Percentiles rank a stretch among this genome's conserved stretches.
These are phyloP conservation scores for Rhizopus arrhizus DNA, from an alignment of 371 early-diverging fungal species.

Conservation along the genomic window DNA sequence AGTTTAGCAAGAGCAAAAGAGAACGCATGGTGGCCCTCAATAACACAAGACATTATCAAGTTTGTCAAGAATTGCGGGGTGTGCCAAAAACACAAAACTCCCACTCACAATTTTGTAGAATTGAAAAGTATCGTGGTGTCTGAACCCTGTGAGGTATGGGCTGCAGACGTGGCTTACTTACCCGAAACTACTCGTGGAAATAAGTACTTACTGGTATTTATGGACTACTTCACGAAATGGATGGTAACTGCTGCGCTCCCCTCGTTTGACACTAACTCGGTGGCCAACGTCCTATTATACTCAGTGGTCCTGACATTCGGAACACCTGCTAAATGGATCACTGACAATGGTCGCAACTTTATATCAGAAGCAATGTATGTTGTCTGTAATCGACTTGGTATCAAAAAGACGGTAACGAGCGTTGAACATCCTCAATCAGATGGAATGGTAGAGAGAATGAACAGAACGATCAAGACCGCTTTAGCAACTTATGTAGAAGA, in stretches of 20 bases:
- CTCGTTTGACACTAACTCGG: not conserved
- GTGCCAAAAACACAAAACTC: slow-evolving; percentile 12
- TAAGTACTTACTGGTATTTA: slow-evolving; percentile 21
- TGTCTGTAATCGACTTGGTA: slow-evolving; percentile 8
- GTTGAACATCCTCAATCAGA: slow-evolving; percentile 24
- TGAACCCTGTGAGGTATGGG: slow-evolving; percentile 25
- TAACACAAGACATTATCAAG: not conserved
- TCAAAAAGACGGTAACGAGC: slow-evolving; percentile 7
- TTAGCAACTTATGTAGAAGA: slow-evolving; percentile 15
- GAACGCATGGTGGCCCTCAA: slow-evolving; percentile 14
- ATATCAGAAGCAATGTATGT: slow-evolving; percentile 24
- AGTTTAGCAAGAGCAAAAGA: slow-evolving; percentile 5
- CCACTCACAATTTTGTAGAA: slow-evolving; percentile 11
- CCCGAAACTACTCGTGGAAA: slow-evolving; percentile 15
- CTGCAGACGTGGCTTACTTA: slow-evolving; percentile 24
- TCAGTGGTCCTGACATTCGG: slow-evolving; percentile 4
- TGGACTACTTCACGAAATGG: slow-evolving; percentile 28
- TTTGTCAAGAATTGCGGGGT: not conserved
- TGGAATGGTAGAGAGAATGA: slow-evolving; percentile 20
- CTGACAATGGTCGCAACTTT: slow-evolving; percentile 22
- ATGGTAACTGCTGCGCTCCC: slow-evolving; percentile 12
- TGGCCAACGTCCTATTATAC: slow-evolving; percentile 7
- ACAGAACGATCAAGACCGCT: slow-evolving; percentile 14
- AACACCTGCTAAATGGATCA: slow-evolving; percentile 8
- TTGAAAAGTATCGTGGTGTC: slow-evolving; percentile 4